Base-by-base conservation (phyloP, 345 rosid species). In the Raphanus raphanistrum region DNA sequence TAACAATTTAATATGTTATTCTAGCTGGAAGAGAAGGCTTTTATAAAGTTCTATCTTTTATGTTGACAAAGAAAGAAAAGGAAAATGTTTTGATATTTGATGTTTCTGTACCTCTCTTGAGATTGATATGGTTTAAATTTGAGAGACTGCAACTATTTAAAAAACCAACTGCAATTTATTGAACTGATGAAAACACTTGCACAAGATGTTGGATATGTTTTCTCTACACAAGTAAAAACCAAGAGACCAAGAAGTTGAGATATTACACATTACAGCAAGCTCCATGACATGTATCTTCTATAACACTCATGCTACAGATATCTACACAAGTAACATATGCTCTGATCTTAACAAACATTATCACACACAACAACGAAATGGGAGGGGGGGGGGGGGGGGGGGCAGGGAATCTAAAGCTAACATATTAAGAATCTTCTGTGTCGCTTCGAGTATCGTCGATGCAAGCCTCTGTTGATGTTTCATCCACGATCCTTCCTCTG, bases 401-500 rank as follows among this genome's bases (percentile, higher is more conserved):
- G 11, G 11, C 63, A 2, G 48, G 33, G 68, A 75, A 69, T 76
- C 63, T 48, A 63, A 70, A 52, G 59, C 36, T 38, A 54, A 45
- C 68, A 26, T 32, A 10, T 65, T 80, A 80, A 3, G 80, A 85
- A 75, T 87, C 96, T 75, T 87, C 96, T 0, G 82, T 68, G 10
- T 87, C 90, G 43, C 88, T 90, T 80, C 75, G 89, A 8, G 85
- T 86, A 71, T 93, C 90, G 25, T 93, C 90, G 28, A 83, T 83
- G 72, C 77, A 88, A 71, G 83, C 87, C 77, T 88, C 95, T 0
- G 87, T 63, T 15, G 90, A 86, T 63, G 86, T 84, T 79, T 88
- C 95, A 68, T 87, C 97, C 1, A 91, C 92, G 38, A 93, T 91
- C 81, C 90, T 80, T 66, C 85, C 91, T 84, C 92, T 91, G 88